These are phyloP conservation scores for Hysterium pulicare DNA, from an alignment of 2,329 filamentous ascomycete species.

Conservation along the genomic window DNA sequence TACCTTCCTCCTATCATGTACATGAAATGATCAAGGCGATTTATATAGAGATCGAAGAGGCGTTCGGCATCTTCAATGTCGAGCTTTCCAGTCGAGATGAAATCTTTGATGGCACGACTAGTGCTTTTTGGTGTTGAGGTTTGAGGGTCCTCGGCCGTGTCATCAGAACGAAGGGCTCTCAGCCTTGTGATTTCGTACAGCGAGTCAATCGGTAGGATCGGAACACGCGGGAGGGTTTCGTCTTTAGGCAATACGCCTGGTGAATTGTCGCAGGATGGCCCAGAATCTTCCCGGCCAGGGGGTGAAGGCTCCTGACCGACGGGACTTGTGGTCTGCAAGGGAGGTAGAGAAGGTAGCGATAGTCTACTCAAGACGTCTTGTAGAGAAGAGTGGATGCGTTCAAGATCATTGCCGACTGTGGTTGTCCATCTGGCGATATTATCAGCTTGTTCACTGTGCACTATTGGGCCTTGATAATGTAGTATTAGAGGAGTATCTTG, in stretches of 20 bases:
- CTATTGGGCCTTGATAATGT: too few relatives aligned
- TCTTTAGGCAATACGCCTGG: slow-evolving; percentile 25
- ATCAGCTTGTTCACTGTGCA: too few relatives aligned
- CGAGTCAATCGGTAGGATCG: slow-evolving; percentile 48
- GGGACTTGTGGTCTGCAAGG: slow-evolving; percentile 26
- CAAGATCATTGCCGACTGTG: slow-evolving; percentile 23
- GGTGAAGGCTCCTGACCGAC: slow-evolving; percentile 16
- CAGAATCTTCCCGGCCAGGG: slow-evolving; percentile 29
- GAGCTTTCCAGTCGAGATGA: slow-evolving; percentile 50
- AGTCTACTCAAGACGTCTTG: slow-evolving; percentile 43
- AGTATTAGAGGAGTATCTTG: too few relatives aligned
- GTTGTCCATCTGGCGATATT: slow-evolving; percentile 26
- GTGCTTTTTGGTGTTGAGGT: slow-evolving; percentile 4
- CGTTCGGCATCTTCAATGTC: slow-evolving; percentile 41
- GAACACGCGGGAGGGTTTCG: slow-evolving; percentile 28
- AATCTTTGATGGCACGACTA: slow-evolving; percentile 37
- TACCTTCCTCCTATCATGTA: slow-evolving; percentile 49
- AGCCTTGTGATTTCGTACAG: slow-evolving; percentile 49
- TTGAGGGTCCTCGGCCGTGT: slow-evolving; percentile 39
- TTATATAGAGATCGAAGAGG: slow-evolving; percentile 42
- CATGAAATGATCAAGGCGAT: slow-evolving; percentile 46
- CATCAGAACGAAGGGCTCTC: slow-evolving; percentile 30
- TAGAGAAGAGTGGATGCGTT: slow-evolving; percentile 30
- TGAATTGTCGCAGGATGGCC: slow-evolving; percentile 30
- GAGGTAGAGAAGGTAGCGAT: slow-evolving; percentile 35